Evolutionary conservation across 768 basidiomycete genomes (phyloP).

Genomic region (Psilocybe cubensis): DNA sequence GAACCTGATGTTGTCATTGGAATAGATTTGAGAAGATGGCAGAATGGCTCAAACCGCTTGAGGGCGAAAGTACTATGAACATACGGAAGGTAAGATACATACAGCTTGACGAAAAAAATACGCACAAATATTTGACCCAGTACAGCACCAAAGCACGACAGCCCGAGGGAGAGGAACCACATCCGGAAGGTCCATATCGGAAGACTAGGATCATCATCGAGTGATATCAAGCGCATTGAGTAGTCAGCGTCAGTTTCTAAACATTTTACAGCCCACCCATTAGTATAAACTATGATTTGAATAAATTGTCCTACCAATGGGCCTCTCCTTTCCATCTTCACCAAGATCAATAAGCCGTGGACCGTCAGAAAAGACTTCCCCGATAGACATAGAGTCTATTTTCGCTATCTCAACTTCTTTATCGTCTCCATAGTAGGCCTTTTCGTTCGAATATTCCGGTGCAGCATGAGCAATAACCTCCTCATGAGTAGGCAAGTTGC

Average conservation of each 20-base stretch:
- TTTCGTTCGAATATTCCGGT: no score
- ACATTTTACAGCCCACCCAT: no score
- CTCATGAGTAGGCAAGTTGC: no score
- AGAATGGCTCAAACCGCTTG: conserved; percentile 34
- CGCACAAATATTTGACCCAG: conserved; percentile 50
- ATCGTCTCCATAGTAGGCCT: not conserved
- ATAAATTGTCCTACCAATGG: conserved; percentile 29
- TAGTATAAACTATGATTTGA: not conserved
- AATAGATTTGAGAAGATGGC: not conserved
- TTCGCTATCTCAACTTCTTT: not conserved
- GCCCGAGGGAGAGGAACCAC: conserved; percentile 55
- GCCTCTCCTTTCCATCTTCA: conserved; percentile 38
- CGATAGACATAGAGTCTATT: not conserved
- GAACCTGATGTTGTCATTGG: conserved; percentile 17
- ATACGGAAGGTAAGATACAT: conserved; percentile 7
- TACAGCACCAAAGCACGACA: conserved; percentile 58
- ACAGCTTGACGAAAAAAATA: not conserved
- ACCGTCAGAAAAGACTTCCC: conserved; percentile 24
- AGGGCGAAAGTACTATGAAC: conserved; percentile 51
- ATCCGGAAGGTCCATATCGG: conserved; percentile 57
- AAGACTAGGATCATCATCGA: conserved; percentile 54
- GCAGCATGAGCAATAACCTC: no score
- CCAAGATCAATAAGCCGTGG: conserved; percentile 37
- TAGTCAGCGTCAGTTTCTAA: conserved; percentile 48
- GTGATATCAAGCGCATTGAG: conserved; percentile 49